phyloP scores from a whole-genome alignment of 78 protist species.

The Blattamonas nauphoetae region DNA sequence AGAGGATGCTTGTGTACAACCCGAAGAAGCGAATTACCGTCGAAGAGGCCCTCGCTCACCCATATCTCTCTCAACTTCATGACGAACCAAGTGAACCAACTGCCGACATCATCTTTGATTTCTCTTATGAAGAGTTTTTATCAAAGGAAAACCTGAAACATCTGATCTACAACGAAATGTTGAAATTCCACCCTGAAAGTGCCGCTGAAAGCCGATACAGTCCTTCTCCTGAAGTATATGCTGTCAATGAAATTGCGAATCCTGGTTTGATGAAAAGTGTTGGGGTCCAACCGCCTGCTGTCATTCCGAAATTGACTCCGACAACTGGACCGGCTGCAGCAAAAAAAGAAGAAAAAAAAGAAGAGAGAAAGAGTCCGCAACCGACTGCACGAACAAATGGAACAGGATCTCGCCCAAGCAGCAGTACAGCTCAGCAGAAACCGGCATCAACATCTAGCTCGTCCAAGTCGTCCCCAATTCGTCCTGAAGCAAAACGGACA shows the following conservation, averaged over 20 bases:
- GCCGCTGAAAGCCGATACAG: not conserved
- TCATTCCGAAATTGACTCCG: not conserved
- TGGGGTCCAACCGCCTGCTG: not conserved
- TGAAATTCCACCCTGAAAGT: constrained; percentile 8
- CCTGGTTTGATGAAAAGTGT: not conserved
- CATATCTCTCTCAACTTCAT: constrained; percentile 9
- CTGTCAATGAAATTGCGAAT: not conserved
- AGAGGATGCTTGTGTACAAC: constrained; percentile 65
- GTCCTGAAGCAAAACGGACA: no score
- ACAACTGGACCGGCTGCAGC: no score
- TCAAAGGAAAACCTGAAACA: not conserved
- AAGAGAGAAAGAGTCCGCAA: no score
- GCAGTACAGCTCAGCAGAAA: no score
- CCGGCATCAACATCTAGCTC: no score
- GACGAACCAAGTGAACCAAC: constrained; percentile 3
- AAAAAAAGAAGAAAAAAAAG: no score
- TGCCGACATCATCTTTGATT: not conserved
- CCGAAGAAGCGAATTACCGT: constrained; percentile 66
- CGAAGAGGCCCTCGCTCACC: constrained; percentile 41
- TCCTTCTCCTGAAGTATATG: not conserved
- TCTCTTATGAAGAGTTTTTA: not conserved
- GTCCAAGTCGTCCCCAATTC: no score
- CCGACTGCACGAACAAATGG: no score
- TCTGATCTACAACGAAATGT: constrained; percentile 12
- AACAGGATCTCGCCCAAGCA: no score